Base-by-base conservation (phyloP, 2,329 filamentous ascomycete genomes). In the Nemania abortiva region DNA sequence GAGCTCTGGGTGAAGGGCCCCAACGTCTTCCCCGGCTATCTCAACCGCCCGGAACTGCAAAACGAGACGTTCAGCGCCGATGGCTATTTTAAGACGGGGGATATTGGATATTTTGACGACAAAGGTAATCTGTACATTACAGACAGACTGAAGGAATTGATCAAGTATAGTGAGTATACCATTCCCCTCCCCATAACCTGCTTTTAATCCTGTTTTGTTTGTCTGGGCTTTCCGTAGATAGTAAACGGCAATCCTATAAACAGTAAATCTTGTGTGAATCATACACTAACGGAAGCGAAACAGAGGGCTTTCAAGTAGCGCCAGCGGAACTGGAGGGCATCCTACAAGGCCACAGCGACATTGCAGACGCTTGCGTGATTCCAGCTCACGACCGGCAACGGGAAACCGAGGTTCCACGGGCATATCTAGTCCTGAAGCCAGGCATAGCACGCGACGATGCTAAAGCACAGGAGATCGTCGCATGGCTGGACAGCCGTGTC, bases 81-180 rank as follows among this genome's bases (percentile, higher is more conserved):
- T 72, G 93, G 93, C 0, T 98, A 90, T 84, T 97, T 97, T 86
- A 95, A 91, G 80, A 97, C 95, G 0, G 95, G 95, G 1, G 95
- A 98, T 76, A 90, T 97, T 29, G 92, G 93, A 3, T 90, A 92
- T 72, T 88, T 92, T 75, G 93, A 97, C 77, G 83, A 86, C 54
- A 86, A 92, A 58, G 92, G 92, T 34, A 93, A 97, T 77, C 93
- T 97, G 76, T 97, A 90, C 83, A 95, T 97, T 78, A 97, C 95
- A 0, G 95, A 98, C 77, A 91, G 94, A 6, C 85, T 94, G 42
- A 94, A 93, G 83, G 88, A 90, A 78, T 75, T 90, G 65, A 90
- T 90, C 76, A 87, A 87, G 75, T 87, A 87, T 73, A 87, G 86
- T 87, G 77, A 76, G 85, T 79, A 11, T 15, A 22, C 1, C n/a